Base-by-base conservation (phyloP, 495 filamentous ascomycete genomes). In the Aspergillus avenaceus region DNA sequence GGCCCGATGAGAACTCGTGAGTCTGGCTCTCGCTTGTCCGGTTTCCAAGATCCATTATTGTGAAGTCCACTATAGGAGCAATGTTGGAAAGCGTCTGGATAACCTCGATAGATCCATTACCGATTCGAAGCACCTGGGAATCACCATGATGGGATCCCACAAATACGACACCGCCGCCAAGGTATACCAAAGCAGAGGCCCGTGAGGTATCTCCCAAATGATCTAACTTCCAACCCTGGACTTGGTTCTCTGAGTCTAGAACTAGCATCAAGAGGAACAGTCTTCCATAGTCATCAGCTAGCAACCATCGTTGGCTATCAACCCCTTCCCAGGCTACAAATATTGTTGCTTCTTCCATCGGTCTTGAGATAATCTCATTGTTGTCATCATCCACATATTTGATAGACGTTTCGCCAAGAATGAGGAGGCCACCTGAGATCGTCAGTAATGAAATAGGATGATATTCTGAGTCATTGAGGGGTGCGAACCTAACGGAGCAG, bases 131-230 rank as follows among this genome's bases (percentile, higher is more conserved):
- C 2, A 97, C 74, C 61, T 97, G 91, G 0, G 89, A 95, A 63
- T 99, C 88, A 9, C 91, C 91, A 55, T 90, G 85, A 64, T 96
- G 91, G 5, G 93, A 97, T 2, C 88, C 95, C 25, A 97, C 79
- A 64, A 91, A 99, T 7, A 96, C 63, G 24, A 84, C 64, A 0
- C 84, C 83, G 21, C 81, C 76, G 16, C 84, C 88, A 23, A 97
- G 75, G 64, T 95, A 90, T 5, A 97, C 83, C 34, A 99, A 67
- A 18, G 77, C 77, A 29, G 78, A 85, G 3, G 93, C 85, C 51
- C 87, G 79, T 16, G 90, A 85, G 2, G 83, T 91, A 49, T 74
- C 65, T 24, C 88, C 87, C 41, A 92, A 67, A n/a, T 70, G 65
- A 45, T 85, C 76, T 5, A 91, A 57, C 16, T 84, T 82, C 66